A percentile compares a stretch with the other conserved stretches of the same genome.
phyloP scores from a whole-genome alignment of 345 rosid genomes.

The Citrus glauca region DNA sequence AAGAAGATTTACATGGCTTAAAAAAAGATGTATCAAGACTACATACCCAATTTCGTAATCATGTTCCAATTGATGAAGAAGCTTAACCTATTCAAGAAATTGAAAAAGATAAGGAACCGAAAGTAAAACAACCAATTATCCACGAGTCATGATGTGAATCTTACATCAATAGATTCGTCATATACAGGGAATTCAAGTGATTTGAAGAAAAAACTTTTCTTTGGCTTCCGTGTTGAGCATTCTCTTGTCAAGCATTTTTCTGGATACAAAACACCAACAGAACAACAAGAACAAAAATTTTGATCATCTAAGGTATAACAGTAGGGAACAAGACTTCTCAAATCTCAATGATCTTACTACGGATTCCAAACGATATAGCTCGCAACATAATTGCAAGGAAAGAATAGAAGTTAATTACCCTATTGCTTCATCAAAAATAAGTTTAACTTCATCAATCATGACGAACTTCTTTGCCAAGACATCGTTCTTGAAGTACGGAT shows the following conservation, averaged over 20 bases:
- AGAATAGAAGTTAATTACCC: slow-evolving; percentile 45
- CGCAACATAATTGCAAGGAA: neutral
- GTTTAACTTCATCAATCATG: slow-evolving; percentile 98
- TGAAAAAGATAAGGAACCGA: too few species aligned
- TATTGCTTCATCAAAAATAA: slow-evolving; percentile 84
- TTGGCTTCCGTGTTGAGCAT: slow-evolving; percentile 86
- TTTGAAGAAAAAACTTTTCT: slow-evolving; percentile 73
- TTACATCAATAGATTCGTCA: too few species aligned
- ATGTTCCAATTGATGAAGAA: too few species aligned
- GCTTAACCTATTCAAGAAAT: too few species aligned
- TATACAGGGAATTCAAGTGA: too few species aligned
- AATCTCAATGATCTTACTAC: too few species aligned
- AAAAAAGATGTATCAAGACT: too few species aligned
- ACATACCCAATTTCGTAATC: too few species aligned
- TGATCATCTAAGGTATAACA: neutral
- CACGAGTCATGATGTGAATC: too few species aligned
- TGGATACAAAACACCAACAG: slow-evolving; percentile 33
- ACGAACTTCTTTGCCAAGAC: slow-evolving; percentile 85
- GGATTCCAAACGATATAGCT: neutral
- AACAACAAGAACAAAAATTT: neutral
- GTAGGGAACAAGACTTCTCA: too few species aligned
- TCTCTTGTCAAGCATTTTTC: slow-evolving; percentile 89
- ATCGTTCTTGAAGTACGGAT: slow-evolving; percentile 82
- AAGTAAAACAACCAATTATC: too few species aligned
- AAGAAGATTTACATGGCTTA: too few species aligned